phyloP scores from a whole-genome alignment of 495 filamentous ascomycete species.

The Penicillium riverlandense region DNA sequence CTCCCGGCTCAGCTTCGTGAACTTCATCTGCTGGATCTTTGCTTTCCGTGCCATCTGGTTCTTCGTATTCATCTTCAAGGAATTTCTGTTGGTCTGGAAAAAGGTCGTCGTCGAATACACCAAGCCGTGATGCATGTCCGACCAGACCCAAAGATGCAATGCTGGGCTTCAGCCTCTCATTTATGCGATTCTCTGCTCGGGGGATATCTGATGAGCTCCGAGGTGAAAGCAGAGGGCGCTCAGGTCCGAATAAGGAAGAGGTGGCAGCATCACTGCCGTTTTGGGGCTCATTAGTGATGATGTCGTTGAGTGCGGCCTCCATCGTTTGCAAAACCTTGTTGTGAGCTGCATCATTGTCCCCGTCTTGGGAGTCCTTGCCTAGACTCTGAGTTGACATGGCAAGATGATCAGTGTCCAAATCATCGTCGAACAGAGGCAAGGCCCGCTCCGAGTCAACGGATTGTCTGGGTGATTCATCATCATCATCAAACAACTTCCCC shows the following conservation, averaged over 20 bases:
- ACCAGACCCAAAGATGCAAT: constrained; percentile 88
- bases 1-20: constrained; percentile 90
- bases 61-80: constrained; percentile 77
- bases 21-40: constrained; percentile 72
- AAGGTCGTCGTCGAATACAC: constrained; percentile 92
- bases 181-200: constrained; percentile 27
- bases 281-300: constrained; percentile 72
- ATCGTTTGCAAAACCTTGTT: constrained; percentile 76
- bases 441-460: constrained; percentile 53
- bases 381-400: constrained; percentile 54
- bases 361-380: constrained; percentile 42
- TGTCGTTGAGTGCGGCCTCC: constrained; percentile 90
- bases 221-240: constrained; percentile 40
- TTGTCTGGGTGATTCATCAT: constrained; percentile 41
- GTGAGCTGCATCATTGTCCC: constrained; percentile 36
- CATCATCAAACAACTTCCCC: constrained; percentile 38
- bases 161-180: constrained; percentile 65
- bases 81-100: constrained; percentile 88
- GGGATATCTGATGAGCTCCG: constrained; percentile 50
- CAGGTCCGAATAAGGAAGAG: constrained; percentile 31
- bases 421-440: constrained; percentile 56
- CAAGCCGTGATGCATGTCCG: constrained; percentile 67
- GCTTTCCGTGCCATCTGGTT: constrained; percentile 51
- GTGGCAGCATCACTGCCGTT: constrained; percentile 50
- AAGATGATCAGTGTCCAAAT: constrained; percentile 57